A percentile compares a stretch with the other conserved stretches of the same genome.
These are phyloP conservation scores for Phanerochaete carnosa DNA, from an alignment of 768 basidiomycete genomes.

Conservation along the genomic window DNA sequence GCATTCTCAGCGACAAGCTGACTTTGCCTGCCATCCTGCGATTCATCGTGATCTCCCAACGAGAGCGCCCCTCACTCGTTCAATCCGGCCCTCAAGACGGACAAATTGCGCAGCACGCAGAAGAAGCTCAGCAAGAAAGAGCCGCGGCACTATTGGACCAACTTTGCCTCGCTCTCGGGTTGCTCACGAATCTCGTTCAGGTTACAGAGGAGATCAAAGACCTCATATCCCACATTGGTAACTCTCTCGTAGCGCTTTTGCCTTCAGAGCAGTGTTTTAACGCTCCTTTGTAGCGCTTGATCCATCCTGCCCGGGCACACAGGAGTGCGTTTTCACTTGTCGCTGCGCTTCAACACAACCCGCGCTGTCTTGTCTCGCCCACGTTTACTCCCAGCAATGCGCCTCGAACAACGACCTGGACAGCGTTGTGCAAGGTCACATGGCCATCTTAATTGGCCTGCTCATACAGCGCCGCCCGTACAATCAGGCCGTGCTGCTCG, in stretches of 20 bases:
- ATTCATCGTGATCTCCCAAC: slow-evolving; percentile 40
- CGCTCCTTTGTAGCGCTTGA: slow-evolving; percentile 39
- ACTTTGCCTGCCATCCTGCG: slow-evolving; percentile 47
- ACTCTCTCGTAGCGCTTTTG: slow-evolving; percentile 25
- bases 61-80: slow-evolving; percentile 9
- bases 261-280: neutral
- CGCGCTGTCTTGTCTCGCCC: slow-evolving; percentile 48
- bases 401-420: slow-evolving; percentile 27
- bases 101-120: slow-evolving; percentile 12
- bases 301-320: slow-evolving; percentile 47
- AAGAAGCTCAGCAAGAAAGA: slow-evolving; percentile 21
- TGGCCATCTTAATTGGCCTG: slow-evolving; percentile 69
- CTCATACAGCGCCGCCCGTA: slow-evolving; percentile 32
- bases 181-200: slow-evolving; percentile 76
- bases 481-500: slow-evolving; percentile 32
- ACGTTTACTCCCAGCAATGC: slow-evolving; percentile 43
- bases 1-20: slow-evolving; percentile 43
- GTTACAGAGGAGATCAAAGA: slow-evolving; percentile 45
- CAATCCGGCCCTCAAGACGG: slow-evolving; percentile 12
- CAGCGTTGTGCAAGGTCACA: slow-evolving; percentile 65
- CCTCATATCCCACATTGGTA: slow-evolving; percentile 47
- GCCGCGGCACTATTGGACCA: slow-evolving; percentile 55
- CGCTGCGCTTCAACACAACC: slow-evolving; percentile 43
- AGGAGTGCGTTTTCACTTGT: slow-evolving; percentile 51
- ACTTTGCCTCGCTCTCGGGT: slow-evolving; percentile 70